phyloP scores from a whole-genome alignment of 176 grass and related monocot genomes.

The Eragrostis curvula region DNA sequence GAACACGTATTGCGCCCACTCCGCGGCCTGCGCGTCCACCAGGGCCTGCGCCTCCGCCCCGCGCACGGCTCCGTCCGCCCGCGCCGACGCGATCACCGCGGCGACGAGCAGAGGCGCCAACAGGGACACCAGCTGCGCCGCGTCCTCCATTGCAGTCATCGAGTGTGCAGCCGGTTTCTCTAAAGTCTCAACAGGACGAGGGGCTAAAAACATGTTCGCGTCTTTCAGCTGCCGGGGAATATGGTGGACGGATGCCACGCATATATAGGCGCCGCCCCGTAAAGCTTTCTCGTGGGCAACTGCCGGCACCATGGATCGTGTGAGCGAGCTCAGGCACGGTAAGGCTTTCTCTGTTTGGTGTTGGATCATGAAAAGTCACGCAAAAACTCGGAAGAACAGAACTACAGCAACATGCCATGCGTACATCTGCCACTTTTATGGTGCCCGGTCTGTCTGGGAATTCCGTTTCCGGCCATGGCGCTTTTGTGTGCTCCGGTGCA shows the following conservation, averaged over 20 bases:
- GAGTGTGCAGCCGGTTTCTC: not conserved
- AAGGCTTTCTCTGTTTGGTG: not conserved
- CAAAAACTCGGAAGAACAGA: not conserved
- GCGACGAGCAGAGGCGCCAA: constrained; percentile 64
- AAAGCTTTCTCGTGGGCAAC: constrained; percentile 52
- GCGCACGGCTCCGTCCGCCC: not conserved
- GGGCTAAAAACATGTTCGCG: not conserved
- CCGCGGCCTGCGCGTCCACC: constrained; percentile 44
- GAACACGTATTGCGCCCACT: constrained; percentile 66
- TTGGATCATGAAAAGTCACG: constrained; percentile 33
- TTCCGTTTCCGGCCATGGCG: not conserved
- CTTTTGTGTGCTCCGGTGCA: not conserved
- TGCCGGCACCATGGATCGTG: constrained; percentile 37
- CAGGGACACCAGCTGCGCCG: constrained; percentile 38
- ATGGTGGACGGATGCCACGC: not conserved
- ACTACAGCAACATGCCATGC: not conserved
- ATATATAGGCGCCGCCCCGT: constrained; percentile 33
- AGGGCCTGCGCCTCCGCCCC: constrained; percentile 34
- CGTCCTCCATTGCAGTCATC: constrained; percentile 32
- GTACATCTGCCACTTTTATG: not conserved
- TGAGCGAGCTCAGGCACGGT: constrained; percentile 32
- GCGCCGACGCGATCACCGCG: constrained; percentile 45
- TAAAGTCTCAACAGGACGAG: not conserved
- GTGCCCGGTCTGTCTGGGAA: constrained; percentile 23
- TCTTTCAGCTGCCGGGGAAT: not conserved